phyloP scores from a whole-genome alignment of 108 stramenopile genomes.

The Chaetoceros tenuissimus region DNA sequence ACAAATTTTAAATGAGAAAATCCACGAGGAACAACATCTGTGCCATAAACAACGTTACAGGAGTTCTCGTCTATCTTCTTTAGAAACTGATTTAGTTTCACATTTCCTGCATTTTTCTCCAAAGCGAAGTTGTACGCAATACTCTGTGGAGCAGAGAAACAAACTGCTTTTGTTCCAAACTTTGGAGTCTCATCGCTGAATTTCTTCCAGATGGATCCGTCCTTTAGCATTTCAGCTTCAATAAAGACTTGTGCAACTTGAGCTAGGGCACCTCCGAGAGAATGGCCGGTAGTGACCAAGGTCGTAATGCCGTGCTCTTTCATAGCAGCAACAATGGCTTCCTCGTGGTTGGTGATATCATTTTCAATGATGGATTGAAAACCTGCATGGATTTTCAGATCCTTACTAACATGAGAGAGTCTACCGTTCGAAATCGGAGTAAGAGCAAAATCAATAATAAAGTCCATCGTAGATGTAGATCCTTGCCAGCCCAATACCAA shows the following conservation, averaged over 20 bases:
- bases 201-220: neutral
- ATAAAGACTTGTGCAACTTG: neutral
- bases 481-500: slow-evolving; percentile 1
- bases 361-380: neutral
- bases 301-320: neutral
- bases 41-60: neutral
- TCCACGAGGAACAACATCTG: neutral
- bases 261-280: neutral
- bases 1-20: neutral
- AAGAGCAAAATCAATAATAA: neutral
- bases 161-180: neutral
- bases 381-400: neutral
- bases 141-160: neutral
- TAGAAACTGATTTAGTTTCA: neutral
- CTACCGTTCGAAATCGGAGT: neutral
- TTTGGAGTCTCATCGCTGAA: neutral
- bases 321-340: neutral
- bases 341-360: neutral
- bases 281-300: neutral
- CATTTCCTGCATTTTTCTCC: neutral
- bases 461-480: neutral
- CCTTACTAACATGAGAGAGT: neutral
- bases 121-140: neutral
- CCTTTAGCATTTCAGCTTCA: neutral
- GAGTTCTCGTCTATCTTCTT: slow-evolving; percentile 1